Conservation (phyloP, 768 basidiomycete genomes). For the Lyophyllum semitale region DNA sequence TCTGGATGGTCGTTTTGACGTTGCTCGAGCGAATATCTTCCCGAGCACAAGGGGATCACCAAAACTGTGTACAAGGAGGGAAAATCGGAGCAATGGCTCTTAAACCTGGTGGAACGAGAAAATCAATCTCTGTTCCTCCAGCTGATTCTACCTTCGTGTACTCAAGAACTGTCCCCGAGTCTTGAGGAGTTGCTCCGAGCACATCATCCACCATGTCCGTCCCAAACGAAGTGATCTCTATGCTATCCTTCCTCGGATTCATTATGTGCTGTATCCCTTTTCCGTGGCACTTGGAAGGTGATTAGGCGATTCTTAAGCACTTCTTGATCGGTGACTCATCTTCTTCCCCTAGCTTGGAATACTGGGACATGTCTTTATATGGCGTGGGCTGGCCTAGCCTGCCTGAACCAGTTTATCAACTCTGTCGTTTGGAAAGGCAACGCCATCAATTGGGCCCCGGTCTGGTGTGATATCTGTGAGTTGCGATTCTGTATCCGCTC, state of each 20-base stretch:
- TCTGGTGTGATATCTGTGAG: slow-evolving; percentile 68
- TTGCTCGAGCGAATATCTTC: slow-evolving; percentile 7
- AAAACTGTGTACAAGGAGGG: slow-evolving; percentile 40
- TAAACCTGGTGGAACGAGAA: slow-evolving; percentile 29
- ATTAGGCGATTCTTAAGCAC: not conserved
- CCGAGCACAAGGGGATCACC: slow-evolving; percentile 45
- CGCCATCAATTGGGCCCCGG: slow-evolving; percentile 52
- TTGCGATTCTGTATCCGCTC: not conserved
- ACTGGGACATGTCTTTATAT: slow-evolving; percentile 69
- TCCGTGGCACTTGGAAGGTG: slow-evolving; percentile 70
- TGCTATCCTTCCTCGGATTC: slow-evolving; percentile 58
- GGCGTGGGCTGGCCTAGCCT: slow-evolving; percentile 60
- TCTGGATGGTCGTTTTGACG: slow-evolving; percentile 12
- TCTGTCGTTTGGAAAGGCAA: slow-evolving; percentile 70
- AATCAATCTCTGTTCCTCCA: slow-evolving; percentile 24
- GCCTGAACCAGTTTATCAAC: slow-evolving; percentile 65
- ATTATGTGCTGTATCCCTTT: slow-evolving; percentile 60
- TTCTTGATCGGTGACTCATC: not conserved
- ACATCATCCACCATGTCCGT: slow-evolving; percentile 24
- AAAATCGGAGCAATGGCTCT: slow-evolving; percentile 36
- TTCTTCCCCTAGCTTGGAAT: slow-evolving; percentile 14
- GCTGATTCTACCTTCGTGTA: slow-evolving; percentile 33
- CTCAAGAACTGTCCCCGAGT: slow-evolving; percentile 24
- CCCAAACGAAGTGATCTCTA: slow-evolving; percentile 48
- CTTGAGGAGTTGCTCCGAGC: slow-evolving; percentile 16